A percentile compares a stretch with the other conserved stretches of the same genome.
Evolutionary conservation across 164 flowering plant species (phyloP).

Genomic region (Dillenia turbinata): DNA sequence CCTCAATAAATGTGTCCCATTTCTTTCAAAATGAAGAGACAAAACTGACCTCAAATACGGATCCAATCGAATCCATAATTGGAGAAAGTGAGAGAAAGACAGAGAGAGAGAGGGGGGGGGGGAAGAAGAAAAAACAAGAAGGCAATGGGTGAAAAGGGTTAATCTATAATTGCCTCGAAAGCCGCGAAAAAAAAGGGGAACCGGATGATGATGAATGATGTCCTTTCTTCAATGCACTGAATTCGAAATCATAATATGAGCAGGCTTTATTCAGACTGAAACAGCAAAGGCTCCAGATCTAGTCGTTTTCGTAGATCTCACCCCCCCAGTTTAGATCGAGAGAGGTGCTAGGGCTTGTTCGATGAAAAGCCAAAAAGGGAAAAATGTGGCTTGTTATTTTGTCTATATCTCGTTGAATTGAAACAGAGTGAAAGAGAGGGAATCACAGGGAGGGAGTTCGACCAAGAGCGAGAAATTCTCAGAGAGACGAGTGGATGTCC

Average conservation of each 20-base stretch:
- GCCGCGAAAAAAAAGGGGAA: no score
- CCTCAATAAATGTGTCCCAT: neutral
- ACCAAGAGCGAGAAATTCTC: conserved; percentile 4
- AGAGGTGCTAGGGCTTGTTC: neutral
- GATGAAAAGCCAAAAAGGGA: neutral
- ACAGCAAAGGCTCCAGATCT: conserved; percentile 2
- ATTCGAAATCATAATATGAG: conserved; percentile 25
- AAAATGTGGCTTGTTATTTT: neutral
- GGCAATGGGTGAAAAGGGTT: no score
- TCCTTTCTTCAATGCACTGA: conserved; percentile 30
- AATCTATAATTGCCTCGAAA: no score
- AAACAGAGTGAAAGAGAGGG: conserved; percentile 10
- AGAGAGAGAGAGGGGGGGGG: neutral
- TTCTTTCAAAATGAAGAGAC: neutral
- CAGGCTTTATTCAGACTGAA: conserved; percentile 5
- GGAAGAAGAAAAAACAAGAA: no score
- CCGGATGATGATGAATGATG: neutral
- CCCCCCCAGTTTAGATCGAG: neutral
- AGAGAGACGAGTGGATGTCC: conserved; percentile 34
- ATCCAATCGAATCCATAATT: neutral
- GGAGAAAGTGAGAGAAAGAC: neutral
- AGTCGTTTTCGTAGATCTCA: neutral
- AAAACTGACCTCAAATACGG: no score
- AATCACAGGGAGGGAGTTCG: neutral
- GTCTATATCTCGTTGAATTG: conserved; percentile 3